These are phyloP conservation scores for Aspergillus carlsbadensis DNA, from an alignment of 495 filamentous ascomycete species.

Conservation along the genomic window DNA sequence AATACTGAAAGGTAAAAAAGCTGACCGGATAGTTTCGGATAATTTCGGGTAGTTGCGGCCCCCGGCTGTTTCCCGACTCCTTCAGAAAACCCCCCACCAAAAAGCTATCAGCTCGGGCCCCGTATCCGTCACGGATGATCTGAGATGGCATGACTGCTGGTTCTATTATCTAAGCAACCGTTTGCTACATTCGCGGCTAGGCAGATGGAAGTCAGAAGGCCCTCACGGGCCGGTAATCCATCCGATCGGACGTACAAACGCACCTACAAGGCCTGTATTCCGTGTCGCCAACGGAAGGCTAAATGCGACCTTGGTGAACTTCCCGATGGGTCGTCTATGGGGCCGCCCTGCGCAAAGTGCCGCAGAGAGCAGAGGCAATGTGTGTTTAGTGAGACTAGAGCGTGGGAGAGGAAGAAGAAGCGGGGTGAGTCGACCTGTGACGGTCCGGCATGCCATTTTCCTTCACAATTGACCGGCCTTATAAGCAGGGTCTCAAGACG, in stretches of 20 bases:
- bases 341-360: constrained; percentile 91
- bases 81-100: not conserved
- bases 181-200: constrained; percentile 22
- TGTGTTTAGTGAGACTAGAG: constrained; percentile 80
- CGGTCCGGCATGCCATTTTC: too few relatives aligned
- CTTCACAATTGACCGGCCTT: not conserved
- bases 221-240: constrained; percentile 25
- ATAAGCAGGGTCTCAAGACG: constrained; percentile 7
- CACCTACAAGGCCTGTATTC: constrained; percentile 50
- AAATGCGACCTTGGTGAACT: constrained; percentile 55
- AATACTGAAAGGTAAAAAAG: too few relatives aligned
- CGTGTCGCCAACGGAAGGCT: constrained; percentile 49
- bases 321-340: constrained; percentile 72
- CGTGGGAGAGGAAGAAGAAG: constrained; percentile 43
- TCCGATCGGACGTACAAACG: constrained; percentile 44
- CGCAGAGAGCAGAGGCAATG: constrained; percentile 88
- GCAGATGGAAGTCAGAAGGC: constrained; percentile 41
- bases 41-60: constrained; percentile 26
- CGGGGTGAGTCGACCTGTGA: constrained; percentile 25
- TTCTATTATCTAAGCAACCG: constrained; percentile 1
- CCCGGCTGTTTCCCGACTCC: constrained; percentile 11
- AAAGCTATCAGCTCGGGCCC: not conserved
- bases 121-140: not conserved
- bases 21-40: too few relatives aligned
- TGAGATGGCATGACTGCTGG: not conserved